Base-by-base conservation (phyloP, 768 basidiomycete species). In the Amanita brunnescens region DNA sequence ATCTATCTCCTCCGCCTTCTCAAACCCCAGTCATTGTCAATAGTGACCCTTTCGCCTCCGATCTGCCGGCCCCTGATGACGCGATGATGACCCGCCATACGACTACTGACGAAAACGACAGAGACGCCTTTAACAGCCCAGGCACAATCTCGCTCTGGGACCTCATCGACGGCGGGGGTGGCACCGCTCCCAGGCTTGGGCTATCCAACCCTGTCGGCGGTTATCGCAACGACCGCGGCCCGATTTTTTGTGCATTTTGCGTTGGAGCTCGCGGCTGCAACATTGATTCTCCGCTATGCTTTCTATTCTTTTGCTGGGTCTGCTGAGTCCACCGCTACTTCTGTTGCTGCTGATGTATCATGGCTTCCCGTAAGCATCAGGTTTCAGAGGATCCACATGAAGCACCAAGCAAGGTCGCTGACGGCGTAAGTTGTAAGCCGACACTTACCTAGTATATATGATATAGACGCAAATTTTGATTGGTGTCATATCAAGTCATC, bases 81-180 rank as follows among this genome's bases (percentile, higher is more conserved):
- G n/a, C n/a, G n/a, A n/a, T n/a, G n/a, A n/a, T n/a, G 42, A 42
- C 6, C 41, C 30, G 9, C 38, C 30, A 20, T 41, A 51, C 8
- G 50, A 51, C 6, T n/a, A 68, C 62, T 1, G 77, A 74, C 1
- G 72, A 70, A 51, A 74, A 72, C 6, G 77, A 71, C 2, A 67
- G 58, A 1, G 73, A 60, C 1, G 69, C 61, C 32, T 64, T 61
- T 30, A 65, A 59, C 30, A 67, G 59, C 14, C 33, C 34, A n/a
- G 73, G 65, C 2, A 67, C 58, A 21, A 5, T 37, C 61, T 41
- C 57, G 52, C 38, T 63, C 37, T 48, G 42, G 26, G 58, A 18
- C 52, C 44, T 24, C 37, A 41, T 23, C 45, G n/a, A 33, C 37
- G 30, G 57, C 32, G 55, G 39, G 5, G 62, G 59, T 13, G 42